Conservation (phyloP, 805 yeast species). For the Tetrapisispora nanseiensis region DNA sequence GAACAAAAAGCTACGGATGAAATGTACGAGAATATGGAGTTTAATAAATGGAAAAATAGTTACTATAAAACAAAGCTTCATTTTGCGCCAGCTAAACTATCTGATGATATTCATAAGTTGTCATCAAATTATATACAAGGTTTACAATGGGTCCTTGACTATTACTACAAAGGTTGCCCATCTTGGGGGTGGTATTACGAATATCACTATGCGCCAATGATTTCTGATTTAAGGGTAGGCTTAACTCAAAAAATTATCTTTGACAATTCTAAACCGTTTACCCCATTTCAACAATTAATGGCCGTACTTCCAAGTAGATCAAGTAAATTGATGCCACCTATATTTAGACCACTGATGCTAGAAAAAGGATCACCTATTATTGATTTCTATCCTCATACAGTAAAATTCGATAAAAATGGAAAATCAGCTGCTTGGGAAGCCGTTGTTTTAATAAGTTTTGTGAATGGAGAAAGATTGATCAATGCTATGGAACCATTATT, state of each 20-base stretch:
- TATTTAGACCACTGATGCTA: slow-evolving; percentile 73
- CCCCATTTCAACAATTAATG: slow-evolving; percentile 93
- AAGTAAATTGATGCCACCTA: slow-evolving; percentile 61
- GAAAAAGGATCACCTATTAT: slow-evolving; percentile 77
- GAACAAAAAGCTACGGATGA: neutral
- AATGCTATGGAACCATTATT: slow-evolving; percentile 65
- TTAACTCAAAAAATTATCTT: slow-evolving; percentile 54
- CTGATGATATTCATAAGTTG: slow-evolving; percentile 48
- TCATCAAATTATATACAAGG: slow-evolving; percentile 86
- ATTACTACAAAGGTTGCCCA: slow-evolving; percentile 82
- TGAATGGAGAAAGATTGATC: slow-evolving; percentile 67
- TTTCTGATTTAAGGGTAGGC: slow-evolving; percentile 75
- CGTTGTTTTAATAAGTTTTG: slow-evolving; percentile 84
- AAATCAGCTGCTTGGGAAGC: slow-evolving; percentile 98
- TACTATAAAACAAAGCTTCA: slow-evolving; percentile 52
- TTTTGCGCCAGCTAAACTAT: slow-evolving; percentile 54
- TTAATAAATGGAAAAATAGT: neutral
- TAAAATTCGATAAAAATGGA: slow-evolving; percentile 84
- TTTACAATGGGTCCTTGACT: slow-evolving; percentile 89
- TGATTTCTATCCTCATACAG: slow-evolving; percentile 85
- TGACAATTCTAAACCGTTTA: slow-evolving; percentile 67
- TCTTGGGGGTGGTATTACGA: slow-evolving; percentile 95
- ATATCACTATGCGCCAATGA: slow-evolving; percentile 90
- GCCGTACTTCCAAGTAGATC: slow-evolving; percentile 95
- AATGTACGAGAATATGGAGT: neutral